Evolutionary conservation across 257 asterid species (phyloP).

Genomic region (Plectranthus barbatus): DNA sequence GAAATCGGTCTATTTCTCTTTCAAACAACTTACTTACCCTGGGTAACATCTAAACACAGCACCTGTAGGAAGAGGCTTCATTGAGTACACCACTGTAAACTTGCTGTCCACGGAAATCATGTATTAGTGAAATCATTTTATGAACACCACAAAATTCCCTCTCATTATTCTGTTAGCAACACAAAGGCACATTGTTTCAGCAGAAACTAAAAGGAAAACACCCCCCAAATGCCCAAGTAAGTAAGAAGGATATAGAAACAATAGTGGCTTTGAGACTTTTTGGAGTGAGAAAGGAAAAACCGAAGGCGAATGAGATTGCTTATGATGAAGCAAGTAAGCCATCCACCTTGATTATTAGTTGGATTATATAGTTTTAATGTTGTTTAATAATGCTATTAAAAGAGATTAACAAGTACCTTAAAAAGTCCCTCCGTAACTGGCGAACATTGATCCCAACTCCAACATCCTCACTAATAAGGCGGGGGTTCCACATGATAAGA

Average conservation of each 20-base stretch:
- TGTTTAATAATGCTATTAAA: too few species aligned
- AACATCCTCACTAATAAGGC: constrained; percentile 90
- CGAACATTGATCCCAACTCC: constrained; percentile 95
- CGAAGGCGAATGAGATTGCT: neutral
- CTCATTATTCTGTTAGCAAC: neutral
- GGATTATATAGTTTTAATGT: too few species aligned
- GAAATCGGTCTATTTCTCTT: too few species aligned
- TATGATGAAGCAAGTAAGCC: neutral
- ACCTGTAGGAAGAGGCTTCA: constrained; percentile 81
- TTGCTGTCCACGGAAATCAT: constrained; percentile 42
- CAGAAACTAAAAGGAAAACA: neutral
- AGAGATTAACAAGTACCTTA: constrained; percentile 43
- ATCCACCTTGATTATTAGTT: neutral
- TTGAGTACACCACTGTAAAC: constrained; percentile 72
- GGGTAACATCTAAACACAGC: constrained; percentile 96
- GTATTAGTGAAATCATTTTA: neutral
- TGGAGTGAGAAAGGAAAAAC: too few species aligned
- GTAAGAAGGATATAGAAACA: neutral
- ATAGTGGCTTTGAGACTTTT: too few species aligned
- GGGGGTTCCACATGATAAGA: constrained; percentile 99
- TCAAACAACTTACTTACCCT: too few species aligned
- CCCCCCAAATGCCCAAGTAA: neutral
- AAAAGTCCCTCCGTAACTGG: constrained; percentile 53
- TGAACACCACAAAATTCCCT: neutral
- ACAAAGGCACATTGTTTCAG: neutral